Evolutionary conservation across 2,329 filamentous ascomycete genomes (phyloP).

Genomic region (Hypomyces rosellus): DNA sequence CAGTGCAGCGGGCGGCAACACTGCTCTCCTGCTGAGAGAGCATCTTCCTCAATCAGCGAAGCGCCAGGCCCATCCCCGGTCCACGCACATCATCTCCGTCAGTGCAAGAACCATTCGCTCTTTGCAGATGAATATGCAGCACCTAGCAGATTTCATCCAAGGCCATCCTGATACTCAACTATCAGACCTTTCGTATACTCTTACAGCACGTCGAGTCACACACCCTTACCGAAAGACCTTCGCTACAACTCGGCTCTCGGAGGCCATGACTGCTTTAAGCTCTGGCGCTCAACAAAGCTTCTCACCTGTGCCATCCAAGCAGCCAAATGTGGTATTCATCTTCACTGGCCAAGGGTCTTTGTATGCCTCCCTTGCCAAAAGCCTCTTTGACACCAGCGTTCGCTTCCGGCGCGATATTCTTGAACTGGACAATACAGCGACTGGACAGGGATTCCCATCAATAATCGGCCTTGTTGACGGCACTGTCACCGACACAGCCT

Average conservation of each 20-base stretch:
- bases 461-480: constrained; percentile 41
- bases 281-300: not conserved
- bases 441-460: constrained; percentile 31
- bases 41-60: constrained; percentile 58
- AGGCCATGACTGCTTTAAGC: not conserved
- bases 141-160: constrained; percentile 47
- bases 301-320: not conserved
- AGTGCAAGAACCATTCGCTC: constrained; percentile 48
- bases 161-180: constrained; percentile 44
- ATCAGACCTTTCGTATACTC: constrained; percentile 47
- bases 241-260: not conserved
- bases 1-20: constrained; percentile 49
- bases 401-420: constrained; percentile 28
- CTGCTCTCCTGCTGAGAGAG: constrained; percentile 56
- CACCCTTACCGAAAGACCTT: constrained; percentile 6
- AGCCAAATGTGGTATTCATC: constrained; percentile 24
- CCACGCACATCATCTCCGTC: constrained; percentile 49
- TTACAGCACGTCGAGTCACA: constrained; percentile 19
- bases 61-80: constrained; percentile 47
- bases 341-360: constrained; percentile 42
- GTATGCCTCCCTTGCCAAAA: constrained; percentile 23
- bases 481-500: constrained; percentile 11
- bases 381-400: constrained; percentile 27
- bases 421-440: constrained; percentile 24
- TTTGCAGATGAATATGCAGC: constrained; percentile 51